Evolutionary conservation across 352 stramenopile genomes (phyloP).

Genomic region (Phytopythium mirpurense): DNA sequence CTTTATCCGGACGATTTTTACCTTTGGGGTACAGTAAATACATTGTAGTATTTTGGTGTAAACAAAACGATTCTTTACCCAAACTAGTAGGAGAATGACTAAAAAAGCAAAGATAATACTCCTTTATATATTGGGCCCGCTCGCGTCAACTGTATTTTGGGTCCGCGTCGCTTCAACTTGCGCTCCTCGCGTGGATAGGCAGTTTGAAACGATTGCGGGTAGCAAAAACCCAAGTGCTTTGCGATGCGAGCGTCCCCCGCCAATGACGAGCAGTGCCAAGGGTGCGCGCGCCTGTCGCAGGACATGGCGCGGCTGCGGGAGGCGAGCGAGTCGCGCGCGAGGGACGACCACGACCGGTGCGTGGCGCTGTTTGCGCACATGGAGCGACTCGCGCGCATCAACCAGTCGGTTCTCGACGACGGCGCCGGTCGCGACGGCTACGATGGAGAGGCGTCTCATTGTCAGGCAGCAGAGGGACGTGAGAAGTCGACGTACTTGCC

Average conservation of each 20-base stretch:
- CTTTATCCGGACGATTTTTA: too few relatives aligned
- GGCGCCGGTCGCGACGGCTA: background rate
- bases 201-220: too few relatives aligned
- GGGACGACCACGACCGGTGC: slow-evolving; percentile 29
- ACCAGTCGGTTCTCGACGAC: slow-evolving; percentile 2
- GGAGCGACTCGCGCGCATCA: slow-evolving; percentile 34
- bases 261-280: slow-evolving; percentile 4
- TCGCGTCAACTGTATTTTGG: background rate
- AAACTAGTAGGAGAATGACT: too few relatives aligned
- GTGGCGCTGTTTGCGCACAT: slow-evolving; percentile 39
- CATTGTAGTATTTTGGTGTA: too few relatives aligned
- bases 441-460: background rate
- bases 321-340: slow-evolving; percentile 17
- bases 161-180: slow-evolving; percentile 1
- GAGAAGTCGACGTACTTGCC: too few relatives aligned
- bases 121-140: too few relatives aligned
- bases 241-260: background rate
- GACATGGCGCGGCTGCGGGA: slow-evolving; percentile 15
- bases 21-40: too few relatives aligned
- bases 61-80: too few relatives aligned
- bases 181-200: too few relatives aligned
- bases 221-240: too few relatives aligned
- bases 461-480: background rate
- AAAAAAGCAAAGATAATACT: too few relatives aligned
- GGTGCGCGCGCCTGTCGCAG: slow-evolving; percentile 10